Conservation (phyloP, 2,329 filamentous ascomycete species). For the Colletotrichum cereale region DNA sequence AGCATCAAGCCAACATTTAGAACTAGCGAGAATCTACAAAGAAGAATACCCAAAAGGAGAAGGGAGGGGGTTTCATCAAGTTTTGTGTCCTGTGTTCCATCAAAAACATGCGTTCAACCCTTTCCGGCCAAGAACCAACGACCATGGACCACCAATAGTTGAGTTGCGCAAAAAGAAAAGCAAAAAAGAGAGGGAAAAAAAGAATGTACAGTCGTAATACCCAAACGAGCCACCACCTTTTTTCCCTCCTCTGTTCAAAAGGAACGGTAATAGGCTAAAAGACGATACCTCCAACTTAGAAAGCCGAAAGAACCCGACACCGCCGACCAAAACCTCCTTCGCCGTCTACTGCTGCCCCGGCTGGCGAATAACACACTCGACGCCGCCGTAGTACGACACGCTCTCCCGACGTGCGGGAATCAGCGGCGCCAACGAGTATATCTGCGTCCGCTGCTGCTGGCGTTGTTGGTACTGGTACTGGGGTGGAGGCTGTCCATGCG, state of each 20-base stretch:
- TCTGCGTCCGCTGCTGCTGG: neutral
- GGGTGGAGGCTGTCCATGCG: neutral
- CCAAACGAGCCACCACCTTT: neutral
- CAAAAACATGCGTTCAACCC: constrained; percentile 7
- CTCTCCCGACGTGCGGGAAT: constrained; percentile 1
- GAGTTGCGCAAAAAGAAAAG: neutral
- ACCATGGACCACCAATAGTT: neutral
- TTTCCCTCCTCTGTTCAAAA: neutral
- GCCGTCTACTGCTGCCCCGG: neutral
- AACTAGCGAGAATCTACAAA: neutral
- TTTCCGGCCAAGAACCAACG: constrained; percentile 5
- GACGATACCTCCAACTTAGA: neutral
- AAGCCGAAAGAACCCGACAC: neutral
- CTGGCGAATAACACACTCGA: neutral
- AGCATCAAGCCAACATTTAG: neutral
- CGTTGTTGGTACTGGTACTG: constrained; percentile 4
- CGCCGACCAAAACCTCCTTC: neutral
- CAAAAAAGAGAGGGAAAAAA: constrained; percentile 11
- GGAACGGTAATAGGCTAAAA: neutral
- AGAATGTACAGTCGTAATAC: neutral
- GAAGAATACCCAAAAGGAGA: constrained; percentile 2
- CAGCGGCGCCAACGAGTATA: neutral
- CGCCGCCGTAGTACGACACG: neutral
- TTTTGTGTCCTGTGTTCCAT: constrained; percentile 34
- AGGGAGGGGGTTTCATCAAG: constrained; percentile 7